Conservation (phyloP, 257 asterid species). For the Plantago major region DNA sequence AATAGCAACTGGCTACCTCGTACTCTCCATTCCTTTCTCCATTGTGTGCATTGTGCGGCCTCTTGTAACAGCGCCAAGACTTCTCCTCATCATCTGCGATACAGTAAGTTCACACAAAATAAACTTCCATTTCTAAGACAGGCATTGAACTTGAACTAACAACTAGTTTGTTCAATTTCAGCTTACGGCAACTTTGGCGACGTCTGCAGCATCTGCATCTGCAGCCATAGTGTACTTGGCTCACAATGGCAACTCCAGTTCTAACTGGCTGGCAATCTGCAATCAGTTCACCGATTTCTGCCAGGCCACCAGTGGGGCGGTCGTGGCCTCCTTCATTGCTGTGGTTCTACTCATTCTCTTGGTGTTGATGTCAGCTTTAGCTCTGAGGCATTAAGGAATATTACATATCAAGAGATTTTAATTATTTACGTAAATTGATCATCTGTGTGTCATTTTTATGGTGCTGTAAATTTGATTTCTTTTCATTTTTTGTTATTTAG, state of each 20-base stretch:
- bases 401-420: no score
- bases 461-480: no score
- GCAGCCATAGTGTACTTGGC: slow-evolving; percentile 22
- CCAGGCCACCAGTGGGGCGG: slow-evolving; percentile 34
- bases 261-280: slow-evolving; percentile 10
- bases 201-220: slow-evolving; percentile 8
- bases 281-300: slow-evolving; percentile 39
- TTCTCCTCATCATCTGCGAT: slow-evolving; percentile 27
- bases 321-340: slow-evolving; percentile 31
- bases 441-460: no score
- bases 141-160: neutral
- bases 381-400: slow-evolving; percentile 26
- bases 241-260: slow-evolving; percentile 19
- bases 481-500: no score
- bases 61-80: slow-evolving; percentile 30
- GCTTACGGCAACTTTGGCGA: slow-evolving; percentile 15
- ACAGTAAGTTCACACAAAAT: slow-evolving; percentile 14
- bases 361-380: slow-evolving; percentile 38
- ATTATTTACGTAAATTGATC: no score
- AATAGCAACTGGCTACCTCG: slow-evolving; percentile 34
- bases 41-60: slow-evolving; percentile 44
- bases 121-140: neutral
- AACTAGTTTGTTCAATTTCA: neutral
- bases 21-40: slow-evolving; percentile 44
- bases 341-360: slow-evolving; percentile 31